Percentiles rank a stretch among this genome's conserved stretches.
phyloP scores from a whole-genome alignment of 306 rosid genomes.

The Corylus avellana region DNA sequence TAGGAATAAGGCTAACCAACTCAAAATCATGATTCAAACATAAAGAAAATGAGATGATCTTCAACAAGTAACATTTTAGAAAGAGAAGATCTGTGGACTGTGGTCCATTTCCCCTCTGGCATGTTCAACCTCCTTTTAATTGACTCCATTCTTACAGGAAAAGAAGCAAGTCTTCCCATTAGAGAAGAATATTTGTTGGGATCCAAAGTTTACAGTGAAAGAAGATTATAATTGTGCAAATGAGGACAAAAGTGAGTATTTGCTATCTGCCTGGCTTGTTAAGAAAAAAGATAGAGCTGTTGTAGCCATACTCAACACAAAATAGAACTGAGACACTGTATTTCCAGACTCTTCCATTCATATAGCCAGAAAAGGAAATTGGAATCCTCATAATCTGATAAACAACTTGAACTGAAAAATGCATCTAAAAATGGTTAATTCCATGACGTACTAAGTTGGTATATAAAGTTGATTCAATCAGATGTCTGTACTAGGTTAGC shows the following conservation, averaged over 20 bases:
- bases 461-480: too few relatives aligned
- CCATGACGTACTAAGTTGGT: not conserved
- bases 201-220: not conserved
- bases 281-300: not conserved
- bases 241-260: not conserved
- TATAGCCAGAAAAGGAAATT: not conserved
- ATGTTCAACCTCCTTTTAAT: not conserved
- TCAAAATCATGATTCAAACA: not conserved
- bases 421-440: not conserved
- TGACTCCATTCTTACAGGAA: not conserved
- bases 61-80: not conserved
- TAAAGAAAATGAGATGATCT: not conserved
- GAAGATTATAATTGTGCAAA: not conserved
- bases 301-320: not conserved
- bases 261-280: not conserved
- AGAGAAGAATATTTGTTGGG: not conserved
- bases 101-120: not conserved
- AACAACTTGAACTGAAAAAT: not conserved
- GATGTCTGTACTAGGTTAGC: too few relatives aligned
- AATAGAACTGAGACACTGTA: not conserved
- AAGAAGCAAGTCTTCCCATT: not conserved
- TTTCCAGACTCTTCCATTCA: not conserved
- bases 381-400: not conserved
- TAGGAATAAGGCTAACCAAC: not conserved
- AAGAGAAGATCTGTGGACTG: not conserved